Base-by-base conservation (phyloP, 2,329 filamentous ascomycete genomes). In the Neonectria coccinea region DNA sequence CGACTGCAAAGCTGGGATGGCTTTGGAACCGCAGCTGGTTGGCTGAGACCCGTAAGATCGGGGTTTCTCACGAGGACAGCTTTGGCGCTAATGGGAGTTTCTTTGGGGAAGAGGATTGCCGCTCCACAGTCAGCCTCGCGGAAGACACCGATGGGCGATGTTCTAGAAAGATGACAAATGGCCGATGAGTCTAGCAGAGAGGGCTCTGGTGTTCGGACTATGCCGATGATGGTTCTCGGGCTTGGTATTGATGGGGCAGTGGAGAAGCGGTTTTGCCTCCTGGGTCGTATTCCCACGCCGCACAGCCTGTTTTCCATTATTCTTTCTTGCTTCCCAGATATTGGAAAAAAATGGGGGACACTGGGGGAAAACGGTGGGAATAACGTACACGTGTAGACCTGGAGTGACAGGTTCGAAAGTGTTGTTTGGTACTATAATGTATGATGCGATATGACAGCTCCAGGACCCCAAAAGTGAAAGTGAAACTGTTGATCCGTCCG, bases 121-220 rank as follows among this genome's bases (percentile, higher is more conserved):
- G 56, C 44, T 51, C 58, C 59, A 62, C 53, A 58, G 45, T 56
- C 47, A 62, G 57, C 62, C 62, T 57, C 58, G 62, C 62, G 62
- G 56, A 50, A 14, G 36, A 56, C 42, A 51, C 51, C 62, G 54
- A 60, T 8, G n/a, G 44, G 53, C 39, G 41, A 67, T 42, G 47
- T 73, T 73, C 70, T 70, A 73, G 71, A 73, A 72, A 52, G 61
- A 64, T 67, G 67, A 72, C 68, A 69, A 68, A 71, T 69, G 66
- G 16, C 50, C 9, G 51, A 25, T 50, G 14, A 29, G 9, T 25
- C 27, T 48, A 47, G 25, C 25, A 25, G 25, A 25, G 48, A 33
- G 18, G 18, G 45, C 27, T 41, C 50, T 20, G 39, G 33, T 57
- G 33, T 57, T 51, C 60, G 54, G 60, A 58, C 16, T 41, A 36